phyloP scores from a whole-genome alignment of 2,329 filamentous ascomycete genomes.

The Helicocarpus griseus region DNA sequence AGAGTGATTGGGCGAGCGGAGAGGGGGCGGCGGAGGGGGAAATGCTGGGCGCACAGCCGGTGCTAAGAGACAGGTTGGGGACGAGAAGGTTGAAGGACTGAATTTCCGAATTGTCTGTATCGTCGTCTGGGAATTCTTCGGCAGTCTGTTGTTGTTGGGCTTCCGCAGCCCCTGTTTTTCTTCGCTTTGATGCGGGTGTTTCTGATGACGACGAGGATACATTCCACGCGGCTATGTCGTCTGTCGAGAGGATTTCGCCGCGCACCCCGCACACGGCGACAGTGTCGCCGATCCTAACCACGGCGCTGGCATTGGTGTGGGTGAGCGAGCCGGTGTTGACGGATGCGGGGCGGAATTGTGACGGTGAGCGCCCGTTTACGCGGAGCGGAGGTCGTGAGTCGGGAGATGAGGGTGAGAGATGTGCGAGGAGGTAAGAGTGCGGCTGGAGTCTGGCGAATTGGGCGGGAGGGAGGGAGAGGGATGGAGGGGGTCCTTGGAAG shows the following conservation, averaged over 20 bases:
- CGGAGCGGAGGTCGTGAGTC: slow-evolving; percentile 51
- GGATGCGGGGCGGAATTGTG: slow-evolving; percentile 60
- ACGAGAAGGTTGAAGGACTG: slow-evolving; percentile 60
- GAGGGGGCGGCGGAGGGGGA: slow-evolving; percentile 75
- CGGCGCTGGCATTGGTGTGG: slow-evolving; percentile 80
- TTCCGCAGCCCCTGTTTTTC: slow-evolving; percentile 19
- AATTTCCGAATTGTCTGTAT: slow-evolving; percentile 38
- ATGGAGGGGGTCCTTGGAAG: slow-evolving; percentile 23
- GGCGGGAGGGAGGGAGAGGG: slow-evolving; percentile 52
- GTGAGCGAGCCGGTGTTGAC: slow-evolving; percentile 77
- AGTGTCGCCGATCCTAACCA: slow-evolving; percentile 81
- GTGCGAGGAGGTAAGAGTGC: slow-evolving; percentile 79
- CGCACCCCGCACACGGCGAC: slow-evolving; percentile 91
- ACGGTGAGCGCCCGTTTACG: slow-evolving; percentile 68
- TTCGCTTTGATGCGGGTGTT: slow-evolving; percentile 24
- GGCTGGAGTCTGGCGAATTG: slow-evolving; percentile 81
- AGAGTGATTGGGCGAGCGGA: slow-evolving; percentile 72
- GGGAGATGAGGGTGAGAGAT: slow-evolving; percentile 55
- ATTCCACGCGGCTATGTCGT: slow-evolving; percentile 55
- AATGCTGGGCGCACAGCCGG: slow-evolving; percentile 77
- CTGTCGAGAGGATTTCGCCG: slow-evolving; percentile 68
- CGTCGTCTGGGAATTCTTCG: no score
- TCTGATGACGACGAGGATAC: slow-evolving; percentile 29
- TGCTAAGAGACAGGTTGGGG: slow-evolving; percentile 86
- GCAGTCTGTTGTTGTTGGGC: slow-evolving; percentile 5